Base-by-base conservation (phyloP, 2,329 filamentous ascomycete genomes). In the Sporothrix schenckii region DNA sequence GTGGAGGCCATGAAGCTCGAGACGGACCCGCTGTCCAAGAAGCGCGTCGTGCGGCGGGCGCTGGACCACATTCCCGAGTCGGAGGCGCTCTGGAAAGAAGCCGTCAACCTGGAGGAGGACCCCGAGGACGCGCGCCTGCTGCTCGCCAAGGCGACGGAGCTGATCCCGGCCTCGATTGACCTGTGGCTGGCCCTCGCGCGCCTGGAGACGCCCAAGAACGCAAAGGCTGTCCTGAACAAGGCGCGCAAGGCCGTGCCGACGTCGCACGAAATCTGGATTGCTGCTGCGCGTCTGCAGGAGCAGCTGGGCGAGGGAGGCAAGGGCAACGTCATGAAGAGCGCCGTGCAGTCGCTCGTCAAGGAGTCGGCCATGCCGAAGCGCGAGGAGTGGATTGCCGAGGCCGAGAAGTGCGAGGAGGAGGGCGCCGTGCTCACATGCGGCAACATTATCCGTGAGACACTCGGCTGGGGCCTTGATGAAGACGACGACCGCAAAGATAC, bases 291-390 rank as follows among this genome's bases (percentile, higher is more conserved):
- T 69, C 83, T 99, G 61, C 93, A 97, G 79, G 93, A 98, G 79
- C 93, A 97, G 79, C 83, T 89, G 39, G 94, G 93, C 30, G 91
- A 92, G 73, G 71, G 88, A 24, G 85, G 87, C 69, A 93, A 91
- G 81, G 88, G 94, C 76, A 96, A 93, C 76, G 92, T 98, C 70
- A 97, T 99, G 92, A 94, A 95, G 79, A 91, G 93, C 82, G 95
- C 92, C 58, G 89, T 97, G 44, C 92, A 96, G 77, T 89, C 93
- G 24, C 85, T 99, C 44, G 93, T 90, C 50, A 93, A 93, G 76
- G 93, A 97, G 77, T 94, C 92, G 39, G 94, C 95, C 13, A 99
- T 99, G 96, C 88, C 95, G 52, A 97, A 97, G 80, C 90, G 96
- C 53, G 95, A 99, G 78, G 94, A 97, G 75, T 99, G 95, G 95